Evolutionary conservation across 1,139 yeast species (phyloP).

Genomic region (Pichia sp.): DNA sequence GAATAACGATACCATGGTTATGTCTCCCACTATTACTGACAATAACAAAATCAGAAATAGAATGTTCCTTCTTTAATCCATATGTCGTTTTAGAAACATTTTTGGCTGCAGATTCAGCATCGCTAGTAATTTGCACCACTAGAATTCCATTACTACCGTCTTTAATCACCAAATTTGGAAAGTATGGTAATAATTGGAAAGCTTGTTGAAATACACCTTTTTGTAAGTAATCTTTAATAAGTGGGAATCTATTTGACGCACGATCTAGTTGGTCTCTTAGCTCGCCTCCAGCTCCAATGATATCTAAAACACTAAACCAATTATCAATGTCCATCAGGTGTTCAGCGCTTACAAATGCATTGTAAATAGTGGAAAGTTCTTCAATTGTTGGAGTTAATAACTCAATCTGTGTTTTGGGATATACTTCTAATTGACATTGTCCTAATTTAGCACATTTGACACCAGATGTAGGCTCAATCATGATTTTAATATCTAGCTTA

Average conservation of each 20-base stretch:
- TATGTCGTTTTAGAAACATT: constrained; percentile 7
- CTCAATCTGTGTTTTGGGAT: constrained; percentile 35
- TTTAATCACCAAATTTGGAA: constrained; percentile 63
- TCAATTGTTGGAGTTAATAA: constrained; percentile 62
- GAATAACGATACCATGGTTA: constrained; percentile 49
- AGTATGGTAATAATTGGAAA: constrained; percentile 62
- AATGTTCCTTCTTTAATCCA: constrained; percentile 7
- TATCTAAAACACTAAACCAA: constrained; percentile 74
- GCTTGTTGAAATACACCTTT: constrained; percentile 64
- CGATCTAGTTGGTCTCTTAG: constrained; percentile 39
- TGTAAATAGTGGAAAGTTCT: constrained; percentile 54
- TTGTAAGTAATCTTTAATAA: constrained; percentile 29
- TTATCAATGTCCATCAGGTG: constrained; percentile 50
- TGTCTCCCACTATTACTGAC: constrained; percentile 27
- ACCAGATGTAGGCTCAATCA: constrained; percentile 74
- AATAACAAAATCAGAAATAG: constrained; percentile 22
- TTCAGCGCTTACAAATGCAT: constrained; percentile 41
- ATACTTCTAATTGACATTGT: constrained; percentile 25
- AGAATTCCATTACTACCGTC: constrained; percentile 63
- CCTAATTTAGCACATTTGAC: constrained; percentile 47
- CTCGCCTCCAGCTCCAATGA: constrained; percentile 44
- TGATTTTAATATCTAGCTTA: constrained; percentile 30
- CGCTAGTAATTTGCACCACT: constrained; percentile 35
- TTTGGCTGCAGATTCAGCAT: constrained; percentile 9
- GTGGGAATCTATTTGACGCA: constrained; percentile 25